These are phyloP conservation scores for Laetiporus sulphureus DNA, from an alignment of 1,284 basidiomycete genomes.

Conservation along the genomic window DNA sequence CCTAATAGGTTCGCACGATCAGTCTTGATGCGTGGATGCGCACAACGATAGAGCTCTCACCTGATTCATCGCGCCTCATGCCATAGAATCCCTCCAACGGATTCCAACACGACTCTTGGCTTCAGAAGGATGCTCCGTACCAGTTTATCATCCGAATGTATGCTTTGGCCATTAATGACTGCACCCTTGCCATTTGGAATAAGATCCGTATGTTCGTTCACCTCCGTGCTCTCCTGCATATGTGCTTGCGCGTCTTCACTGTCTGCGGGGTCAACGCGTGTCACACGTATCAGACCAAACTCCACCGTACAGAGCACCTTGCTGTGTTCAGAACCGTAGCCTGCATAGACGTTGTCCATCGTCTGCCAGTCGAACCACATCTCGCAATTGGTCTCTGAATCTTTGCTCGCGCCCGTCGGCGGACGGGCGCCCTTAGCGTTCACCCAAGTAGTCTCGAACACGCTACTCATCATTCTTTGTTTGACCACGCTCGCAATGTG, in stretches of 20 bases:
- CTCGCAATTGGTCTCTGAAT: slow-evolving; percentile 13
- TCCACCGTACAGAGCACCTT: slow-evolving; percentile 31
- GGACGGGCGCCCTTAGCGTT: slow-evolving; percentile 11
- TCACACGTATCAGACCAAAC: slow-evolving; percentile 27
- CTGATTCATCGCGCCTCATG: no score
- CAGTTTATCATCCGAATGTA: slow-evolving; percentile 11
- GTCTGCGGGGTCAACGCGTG: slow-evolving; percentile 11
- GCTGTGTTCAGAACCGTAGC: slow-evolving; percentile 21
- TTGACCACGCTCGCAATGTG: slow-evolving; percentile 25
- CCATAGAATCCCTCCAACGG: slow-evolving; percentile 27
- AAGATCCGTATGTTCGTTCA: slow-evolving; percentile 5
- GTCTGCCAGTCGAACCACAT: slow-evolving; percentile 21
- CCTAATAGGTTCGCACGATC: no score
- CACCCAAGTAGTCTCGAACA: slow-evolving; percentile 27
- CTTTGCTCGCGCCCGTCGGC: slow-evolving; percentile 5
- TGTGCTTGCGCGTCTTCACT: slow-evolving; percentile 4
- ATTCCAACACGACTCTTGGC: slow-evolving; percentile 31
- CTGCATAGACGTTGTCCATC: slow-evolving; percentile 32
- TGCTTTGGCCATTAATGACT: slow-evolving; percentile 5
- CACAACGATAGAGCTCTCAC: no score
- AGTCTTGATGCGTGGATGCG: no score
- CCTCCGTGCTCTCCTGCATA: neutral
- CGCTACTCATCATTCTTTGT: slow-evolving; percentile 29
- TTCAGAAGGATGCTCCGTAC: slow-evolving; percentile 27
- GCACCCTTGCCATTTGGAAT: slow-evolving; percentile 2